A percentile compares a stretch with the other conserved stretches of the same genome.
These are phyloP conservation scores for Sugiyamaella grinbergsii DNA, from an alignment of 1,139 yeast species.

Conservation along the genomic window DNA sequence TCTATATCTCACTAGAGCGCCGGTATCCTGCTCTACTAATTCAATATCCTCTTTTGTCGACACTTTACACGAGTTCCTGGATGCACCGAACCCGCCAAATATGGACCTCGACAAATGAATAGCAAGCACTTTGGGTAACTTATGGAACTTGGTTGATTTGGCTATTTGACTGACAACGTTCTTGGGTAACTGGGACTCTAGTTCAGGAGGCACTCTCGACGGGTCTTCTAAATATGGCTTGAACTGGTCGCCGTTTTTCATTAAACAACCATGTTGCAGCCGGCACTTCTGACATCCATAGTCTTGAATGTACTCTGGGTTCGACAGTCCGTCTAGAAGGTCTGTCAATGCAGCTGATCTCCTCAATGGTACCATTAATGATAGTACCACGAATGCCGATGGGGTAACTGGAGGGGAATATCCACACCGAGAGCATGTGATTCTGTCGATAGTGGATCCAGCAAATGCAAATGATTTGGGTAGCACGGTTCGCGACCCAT, in stretches of 20 bases:
- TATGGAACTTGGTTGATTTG: conserved; percentile 60
- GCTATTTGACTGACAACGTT: conserved; percentile 63
- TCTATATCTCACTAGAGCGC: conserved; percentile 47
- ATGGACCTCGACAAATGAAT: conserved; percentile 83
- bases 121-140: conserved; percentile 70
- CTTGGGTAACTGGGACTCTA: conserved; percentile 44
- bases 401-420: conserved; percentile 61
- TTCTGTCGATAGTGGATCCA: conserved; percentile 65
- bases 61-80: conserved; percentile 77
- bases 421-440: conserved; percentile 69
- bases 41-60: conserved; percentile 60
- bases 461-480: conserved; percentile 61
- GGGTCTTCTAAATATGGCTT: conserved; percentile 26
- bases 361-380: conserved; percentile 72
- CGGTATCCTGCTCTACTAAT: conserved; percentile 37
- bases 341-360: conserved; percentile 52
- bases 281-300: conserved; percentile 79
- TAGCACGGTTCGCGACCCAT: conserved; percentile 3
- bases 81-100: conserved; percentile 67
- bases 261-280: conserved; percentile 45
- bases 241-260: conserved; percentile 25
- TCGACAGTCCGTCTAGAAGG: conserved; percentile 58
- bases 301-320: conserved; percentile 70
- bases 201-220: conserved; percentile 37
- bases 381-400: conserved; percentile 68